phyloP scores from a whole-genome alignment of 192 early-diverging fungal species.

The Backusella macrospora region DNA sequence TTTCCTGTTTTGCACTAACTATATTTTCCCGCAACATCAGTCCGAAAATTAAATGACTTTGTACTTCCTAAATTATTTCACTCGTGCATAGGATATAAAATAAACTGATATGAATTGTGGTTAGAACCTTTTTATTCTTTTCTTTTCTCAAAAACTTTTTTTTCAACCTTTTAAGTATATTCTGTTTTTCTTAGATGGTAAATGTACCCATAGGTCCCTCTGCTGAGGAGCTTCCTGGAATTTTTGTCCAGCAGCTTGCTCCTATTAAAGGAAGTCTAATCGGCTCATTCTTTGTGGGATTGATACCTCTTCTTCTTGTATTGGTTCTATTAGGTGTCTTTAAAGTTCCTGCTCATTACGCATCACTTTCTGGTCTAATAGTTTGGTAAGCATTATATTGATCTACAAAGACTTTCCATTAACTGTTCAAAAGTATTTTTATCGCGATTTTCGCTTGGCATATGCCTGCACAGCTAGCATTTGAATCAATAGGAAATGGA shows the following conservation, averaged over 20 bases:
- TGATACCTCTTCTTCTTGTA: conserved; percentile 40
- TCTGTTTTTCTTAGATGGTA: conserved; percentile 18
- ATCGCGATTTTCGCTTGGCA: conserved; percentile 46
- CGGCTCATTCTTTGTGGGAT: conserved; percentile 45
- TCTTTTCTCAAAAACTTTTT: not conserved
- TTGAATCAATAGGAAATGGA: conserved; percentile 38
- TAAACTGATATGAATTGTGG: not conserved
- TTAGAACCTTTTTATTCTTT: not conserved
- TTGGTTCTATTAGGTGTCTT: conserved; percentile 39
- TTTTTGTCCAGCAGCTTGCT: conserved; percentile 36
- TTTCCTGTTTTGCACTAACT: not conserved
- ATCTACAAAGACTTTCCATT: not conserved
- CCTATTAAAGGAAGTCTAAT: conserved; percentile 40
- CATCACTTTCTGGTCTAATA: conserved; percentile 36
- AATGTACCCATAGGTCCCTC: conserved; percentile 27
- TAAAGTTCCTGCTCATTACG: conserved; percentile 30
- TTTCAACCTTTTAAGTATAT: not conserved
- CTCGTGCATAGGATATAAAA: not conserved
- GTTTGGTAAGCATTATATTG: conserved; percentile 26
- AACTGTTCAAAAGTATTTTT: conserved; percentile 32
- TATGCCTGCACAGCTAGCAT: conserved; percentile 41
- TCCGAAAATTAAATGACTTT: not conserved
- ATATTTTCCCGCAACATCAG: conserved; percentile 6
- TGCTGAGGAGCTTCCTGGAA: conserved; percentile 12
- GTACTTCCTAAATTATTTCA: not conserved